A percentile compares a stretch with the other conserved stretches of the same genome.
Conservation (phyloP, 2,329 filamentous ascomycete species). For the Aquanectria penicillioides region DNA sequence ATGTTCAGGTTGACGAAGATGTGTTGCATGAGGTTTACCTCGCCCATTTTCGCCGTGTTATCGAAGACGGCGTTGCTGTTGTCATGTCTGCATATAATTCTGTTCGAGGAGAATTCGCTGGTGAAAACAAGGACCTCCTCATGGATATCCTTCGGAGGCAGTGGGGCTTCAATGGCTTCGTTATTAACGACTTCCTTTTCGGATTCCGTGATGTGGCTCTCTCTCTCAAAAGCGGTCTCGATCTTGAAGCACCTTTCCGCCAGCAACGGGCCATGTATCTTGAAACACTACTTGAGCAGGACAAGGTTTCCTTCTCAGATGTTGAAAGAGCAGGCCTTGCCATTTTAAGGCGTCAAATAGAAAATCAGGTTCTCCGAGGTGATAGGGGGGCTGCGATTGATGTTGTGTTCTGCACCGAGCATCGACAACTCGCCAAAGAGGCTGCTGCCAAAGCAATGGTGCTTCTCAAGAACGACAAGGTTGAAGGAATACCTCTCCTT, state of each 20-base stretch:
- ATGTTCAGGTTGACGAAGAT: slow-evolving; percentile 27
- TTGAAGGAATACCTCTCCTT: background rate
- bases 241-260: slow-evolving; percentile 34
- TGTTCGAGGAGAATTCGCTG: slow-evolving; percentile 30
- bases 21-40: slow-evolving; percentile 36
- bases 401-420: slow-evolving; percentile 32
- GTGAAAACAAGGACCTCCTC: slow-evolving; percentile 30
- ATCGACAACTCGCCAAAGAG: slow-evolving; percentile 27
- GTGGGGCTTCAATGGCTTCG: slow-evolving; percentile 32
- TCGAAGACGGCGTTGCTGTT: slow-evolving; percentile 26
- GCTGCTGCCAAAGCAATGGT: slow-evolving; percentile 31
- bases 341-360: slow-evolving; percentile 24
- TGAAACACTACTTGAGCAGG: background rate
- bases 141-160: slow-evolving; percentile 27
- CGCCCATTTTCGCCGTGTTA: slow-evolving; percentile 28
- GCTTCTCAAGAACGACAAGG: slow-evolving; percentile 27
- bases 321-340: slow-evolving; percentile 10
- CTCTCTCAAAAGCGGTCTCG: slow-evolving; percentile 32
- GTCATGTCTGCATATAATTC: slow-evolving; percentile 37
- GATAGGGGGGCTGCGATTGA: background rate
- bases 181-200: slow-evolving; percentile 32
- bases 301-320: background rate
- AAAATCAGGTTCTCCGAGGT: background rate
- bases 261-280: slow-evolving; percentile 22
- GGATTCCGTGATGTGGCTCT: slow-evolving; percentile 24